Conservation (phyloP, 2,329 filamentous ascomycete species). For the Diaporthe caulivora region DNA sequence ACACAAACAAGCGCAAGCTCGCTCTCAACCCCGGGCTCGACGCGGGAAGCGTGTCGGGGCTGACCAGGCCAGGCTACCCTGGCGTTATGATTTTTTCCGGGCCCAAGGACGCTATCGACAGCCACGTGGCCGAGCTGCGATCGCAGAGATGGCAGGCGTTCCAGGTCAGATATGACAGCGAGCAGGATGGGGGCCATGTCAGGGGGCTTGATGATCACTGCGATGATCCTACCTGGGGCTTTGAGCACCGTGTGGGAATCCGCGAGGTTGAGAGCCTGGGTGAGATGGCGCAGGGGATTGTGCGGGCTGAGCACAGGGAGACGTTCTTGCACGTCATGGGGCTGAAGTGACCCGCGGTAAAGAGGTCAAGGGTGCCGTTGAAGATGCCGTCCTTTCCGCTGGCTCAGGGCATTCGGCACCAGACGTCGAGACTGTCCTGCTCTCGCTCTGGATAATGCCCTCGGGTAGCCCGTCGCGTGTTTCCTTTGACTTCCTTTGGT, state of each 20-base stretch:
- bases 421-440: neutral
- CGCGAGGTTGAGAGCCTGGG: conserved; percentile 13
- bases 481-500: neutral
- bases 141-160: conserved; percentile 24
- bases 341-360: neutral
- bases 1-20: conserved; percentile 26
- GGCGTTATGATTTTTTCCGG: conserved; percentile 7
- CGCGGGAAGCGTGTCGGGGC: neutral
- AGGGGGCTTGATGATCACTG: neutral
- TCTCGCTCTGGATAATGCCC: neutral
- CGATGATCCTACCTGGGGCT: neutral
- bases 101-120: neutral
- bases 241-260: neutral
- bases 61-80: conserved; percentile 15
- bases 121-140: conserved; percentile 13
- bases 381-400: neutral
- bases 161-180: conserved; percentile 20
- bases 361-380: neutral
- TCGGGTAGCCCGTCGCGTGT: neutral
- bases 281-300: conserved; percentile 2
- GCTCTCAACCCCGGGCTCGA: neutral
- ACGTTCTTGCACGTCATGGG: conserved; percentile 14
- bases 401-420: neutral
- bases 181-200: neutral
- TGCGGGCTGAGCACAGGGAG: neutral